Evolutionary conservation across 2,329 filamentous ascomycete species (phyloP).

Genomic region (Beauveria australis): DNA sequence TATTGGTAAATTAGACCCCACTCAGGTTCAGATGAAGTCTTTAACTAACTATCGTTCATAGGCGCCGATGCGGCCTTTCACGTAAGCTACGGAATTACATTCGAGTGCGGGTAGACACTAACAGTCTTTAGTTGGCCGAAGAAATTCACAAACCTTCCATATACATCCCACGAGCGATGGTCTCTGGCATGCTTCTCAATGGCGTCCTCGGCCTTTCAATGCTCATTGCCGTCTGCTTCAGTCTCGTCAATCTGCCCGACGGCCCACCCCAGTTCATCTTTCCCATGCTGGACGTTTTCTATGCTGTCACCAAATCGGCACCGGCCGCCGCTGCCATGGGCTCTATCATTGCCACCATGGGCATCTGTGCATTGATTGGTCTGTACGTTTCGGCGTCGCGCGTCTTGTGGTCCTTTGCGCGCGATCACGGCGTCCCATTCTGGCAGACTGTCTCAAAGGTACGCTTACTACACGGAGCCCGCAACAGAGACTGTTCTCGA

Average conservation of each 20-base stretch:
- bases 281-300: constrained; percentile 52
- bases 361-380: constrained; percentile 40
- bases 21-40: background rate
- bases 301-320: constrained; percentile 38
- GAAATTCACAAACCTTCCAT: constrained; percentile 38
- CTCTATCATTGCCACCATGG: constrained; percentile 40
- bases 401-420: constrained; percentile 46
- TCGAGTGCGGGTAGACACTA: background rate
- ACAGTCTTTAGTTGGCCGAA: constrained; percentile 7
- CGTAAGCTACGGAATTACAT: background rate
- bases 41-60: background rate
- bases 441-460: constrained; percentile 15
- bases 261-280: constrained; percentile 31
- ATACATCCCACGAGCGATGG: constrained; percentile 42
- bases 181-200: constrained; percentile 41
- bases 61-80: constrained; percentile 23
- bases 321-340: constrained; percentile 43
- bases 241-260: constrained; percentile 32
- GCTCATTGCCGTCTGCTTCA: constrained; percentile 47
- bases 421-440: constrained; percentile 25
- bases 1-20: constrained; percentile 13
- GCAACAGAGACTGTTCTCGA: background rate
- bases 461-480: background rate
- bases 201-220: constrained; percentile 45
- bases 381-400: constrained; percentile 50